Evolutionary conservation across 1,139 yeast species (phyloP).

Genomic region (Geotrichum citri-aurantii): DNA sequence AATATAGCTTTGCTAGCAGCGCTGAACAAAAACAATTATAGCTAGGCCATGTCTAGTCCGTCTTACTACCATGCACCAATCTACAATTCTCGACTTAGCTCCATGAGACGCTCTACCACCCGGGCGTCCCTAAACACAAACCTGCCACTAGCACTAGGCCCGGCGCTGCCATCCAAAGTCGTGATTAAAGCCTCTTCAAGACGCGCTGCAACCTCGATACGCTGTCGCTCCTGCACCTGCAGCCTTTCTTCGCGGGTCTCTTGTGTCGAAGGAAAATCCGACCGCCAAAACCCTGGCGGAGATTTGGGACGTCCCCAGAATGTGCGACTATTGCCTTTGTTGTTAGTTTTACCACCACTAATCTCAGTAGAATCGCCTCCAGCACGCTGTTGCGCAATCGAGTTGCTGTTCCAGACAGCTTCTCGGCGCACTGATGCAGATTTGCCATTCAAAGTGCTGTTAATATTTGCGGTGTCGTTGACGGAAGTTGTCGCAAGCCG

Average conservation of each 20-base stretch:
- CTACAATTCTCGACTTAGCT: neutral
- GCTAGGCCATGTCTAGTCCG: neutral
- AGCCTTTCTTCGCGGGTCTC: conserved; percentile 25
- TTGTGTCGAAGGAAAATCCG: conserved; percentile 33
- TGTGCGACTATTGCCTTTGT: conserved; percentile 19
- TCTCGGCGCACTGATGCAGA: neutral
- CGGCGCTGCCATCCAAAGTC: conserved; percentile 8
- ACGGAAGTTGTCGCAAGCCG: neutral
- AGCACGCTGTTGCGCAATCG: neutral
- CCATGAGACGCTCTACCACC: conserved; percentile 15
- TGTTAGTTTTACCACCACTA: neutral
- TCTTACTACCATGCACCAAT: neutral
- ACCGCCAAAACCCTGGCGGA: conserved; percentile 35
- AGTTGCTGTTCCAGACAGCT: neutral
- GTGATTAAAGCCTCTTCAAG: conserved; percentile 22
- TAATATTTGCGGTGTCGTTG: neutral
- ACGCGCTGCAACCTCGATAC: conserved; percentile 20
- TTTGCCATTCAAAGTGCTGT: neutral
- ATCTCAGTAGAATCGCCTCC: neutral
- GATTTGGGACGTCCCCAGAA: conserved; percentile 26
- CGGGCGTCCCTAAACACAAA: conserved; percentile 24
- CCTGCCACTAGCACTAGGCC: conserved; percentile 12
- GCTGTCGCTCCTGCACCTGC: conserved; percentile 20
- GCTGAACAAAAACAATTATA: neutral
- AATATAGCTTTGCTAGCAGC: too few relatives aligned